phyloP scores from a whole-genome alignment of 345 rosid genomes.

The Pugionium cornutum region DNA sequence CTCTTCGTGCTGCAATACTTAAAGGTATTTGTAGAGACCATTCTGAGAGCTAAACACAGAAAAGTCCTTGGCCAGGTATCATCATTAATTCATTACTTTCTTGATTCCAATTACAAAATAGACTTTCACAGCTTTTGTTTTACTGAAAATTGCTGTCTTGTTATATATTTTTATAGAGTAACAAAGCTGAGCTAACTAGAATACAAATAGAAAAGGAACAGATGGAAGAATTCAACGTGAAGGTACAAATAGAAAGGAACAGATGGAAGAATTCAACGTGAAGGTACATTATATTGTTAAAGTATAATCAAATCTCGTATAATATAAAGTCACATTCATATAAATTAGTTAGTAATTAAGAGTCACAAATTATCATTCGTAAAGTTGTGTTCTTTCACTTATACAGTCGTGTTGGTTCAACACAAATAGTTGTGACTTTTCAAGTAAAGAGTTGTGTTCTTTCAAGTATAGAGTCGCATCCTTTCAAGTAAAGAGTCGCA shows the following conservation, averaged over 20 bases:
- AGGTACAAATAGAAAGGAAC: conserved; percentile 45
- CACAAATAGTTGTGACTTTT: too few species aligned
- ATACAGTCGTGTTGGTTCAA: too few species aligned
- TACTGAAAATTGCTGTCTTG: background rate
- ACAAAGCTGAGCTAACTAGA: conserved; percentile 59
- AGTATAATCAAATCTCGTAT: too few species aligned
- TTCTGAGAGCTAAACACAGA: conserved; percentile 68
- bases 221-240: conserved; percentile 69
- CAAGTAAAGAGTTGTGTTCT: too few species aligned
- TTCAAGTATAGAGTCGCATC: too few species aligned
- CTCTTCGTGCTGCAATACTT: conserved; percentile 78
- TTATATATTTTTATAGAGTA: conserved; percentile 47
- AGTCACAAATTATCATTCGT: too few species aligned
- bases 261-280: too few species aligned
- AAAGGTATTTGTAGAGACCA: conserved; percentile 70
- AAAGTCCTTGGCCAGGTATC: conserved; percentile 62
- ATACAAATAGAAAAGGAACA: conserved; percentile 64
- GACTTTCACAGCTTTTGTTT: conserved; percentile 5
- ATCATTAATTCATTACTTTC: conserved; percentile 22
- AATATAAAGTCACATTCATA: too few species aligned
- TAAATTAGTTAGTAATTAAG: too few species aligned
- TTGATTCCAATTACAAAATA: background rate
- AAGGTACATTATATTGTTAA: too few species aligned
- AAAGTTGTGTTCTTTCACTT: too few species aligned
- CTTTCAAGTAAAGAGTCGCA: too few species aligned